Evolutionary conservation across 345 rosid species (phyloP), one percentile per base, ranked within the genome.

Genomic region (Syzygium oleosum): DNA sequence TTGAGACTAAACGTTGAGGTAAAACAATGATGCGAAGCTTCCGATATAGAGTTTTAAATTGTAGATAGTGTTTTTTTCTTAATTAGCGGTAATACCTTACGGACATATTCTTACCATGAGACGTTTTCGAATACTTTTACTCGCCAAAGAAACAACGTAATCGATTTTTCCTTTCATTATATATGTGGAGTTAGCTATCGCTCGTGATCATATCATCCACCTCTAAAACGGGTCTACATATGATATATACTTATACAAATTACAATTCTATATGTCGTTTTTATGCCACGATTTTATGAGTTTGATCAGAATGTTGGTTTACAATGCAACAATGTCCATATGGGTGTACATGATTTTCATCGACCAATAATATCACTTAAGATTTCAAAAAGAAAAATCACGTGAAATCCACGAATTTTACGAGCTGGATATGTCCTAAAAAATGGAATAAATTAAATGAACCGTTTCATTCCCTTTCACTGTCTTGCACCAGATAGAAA

Each of bases 1-100:
- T 87, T 95, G 87, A 91, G 94, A 86, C 88, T 97, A 52, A 88
- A 87, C 86, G 90, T 94, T 85, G 93, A 96, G 98, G 99, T 97
- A 92, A 68, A 43, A 46, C 55, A 63, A 46, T 15, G 56, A 46
- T 19, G 63, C 34, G 49, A 61, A 61, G 34, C 38, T 61, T 43
- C 27, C n/a, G 53, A 52, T 84, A 51, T 6, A 29, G 12, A 8
- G 6, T 21, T 31, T 84, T 52, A 84, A 73, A 73, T 73, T 73
- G 27, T 38, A 38, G 46, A 4, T 38, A 73, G 23, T 38, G 46
- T 43, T 43, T 19, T 38, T 17, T 38, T 5, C 4, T 73, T 73
- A 19, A 73, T 73, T 73, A 34, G 80, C 8, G 83, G 49, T 38
- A 19, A 73, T 68, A 68, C 19, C 25, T 68, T 68, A 68, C 17